phyloP scores from a whole-genome alignment of 2,329 filamentous ascomycete genomes.

The Colletotrichum costaricense region DNA sequence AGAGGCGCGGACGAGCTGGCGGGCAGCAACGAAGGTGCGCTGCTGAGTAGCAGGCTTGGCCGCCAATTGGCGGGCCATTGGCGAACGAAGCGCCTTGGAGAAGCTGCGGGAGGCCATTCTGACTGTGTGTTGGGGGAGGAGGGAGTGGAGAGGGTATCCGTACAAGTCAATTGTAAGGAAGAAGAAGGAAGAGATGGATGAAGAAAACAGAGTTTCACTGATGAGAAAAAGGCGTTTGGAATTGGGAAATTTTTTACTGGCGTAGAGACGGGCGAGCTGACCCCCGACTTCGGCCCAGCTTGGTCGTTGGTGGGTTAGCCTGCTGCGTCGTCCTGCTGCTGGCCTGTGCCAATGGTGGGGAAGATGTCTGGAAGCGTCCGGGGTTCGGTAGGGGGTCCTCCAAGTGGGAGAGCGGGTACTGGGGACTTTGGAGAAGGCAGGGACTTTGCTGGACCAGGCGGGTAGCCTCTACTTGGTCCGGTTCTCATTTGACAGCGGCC shows the following conservation, averaged over 20 bases:
- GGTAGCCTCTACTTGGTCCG: conserved; percentile 32
- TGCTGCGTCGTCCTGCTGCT: conserved; percentile 17
- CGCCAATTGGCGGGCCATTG: conserved; percentile 72
- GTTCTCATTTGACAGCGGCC: conserved; percentile 31
- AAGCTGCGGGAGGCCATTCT: conserved; percentile 84
- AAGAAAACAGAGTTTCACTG: conserved; percentile 34
- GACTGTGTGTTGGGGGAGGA: conserved; percentile 49
- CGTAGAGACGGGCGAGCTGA: conserved; percentile 31
- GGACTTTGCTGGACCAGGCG: conserved; percentile 1
- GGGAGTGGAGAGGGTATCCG: conserved; percentile 42
- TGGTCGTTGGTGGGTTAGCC: conserved; percentile 32
- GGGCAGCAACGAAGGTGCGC: conserved; percentile 71
- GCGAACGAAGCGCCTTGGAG: conserved; percentile 73
- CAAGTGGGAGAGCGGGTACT: conserved; percentile 34
- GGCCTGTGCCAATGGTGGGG: conserved; percentile 35
- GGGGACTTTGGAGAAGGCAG: conserved; percentile 34
- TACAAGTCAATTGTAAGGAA: conserved; percentile 39
- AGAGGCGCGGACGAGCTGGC: conserved; percentile 65
- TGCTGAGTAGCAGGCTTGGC: conserved; percentile 67
- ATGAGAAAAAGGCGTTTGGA: conserved; percentile 34
- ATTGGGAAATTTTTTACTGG: conserved; percentile 40
- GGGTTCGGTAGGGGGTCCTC: conserved; percentile 28
- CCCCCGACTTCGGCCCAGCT: conserved; percentile 38
- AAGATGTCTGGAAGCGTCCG: conserved; percentile 29
- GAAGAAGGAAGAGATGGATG: conserved; percentile 32